Percentiles rank a stretch among this genome's conserved stretches.
phyloP scores from a whole-genome alignment of 176 grass and related monocot species.

The Phoenix dactylifera region DNA sequence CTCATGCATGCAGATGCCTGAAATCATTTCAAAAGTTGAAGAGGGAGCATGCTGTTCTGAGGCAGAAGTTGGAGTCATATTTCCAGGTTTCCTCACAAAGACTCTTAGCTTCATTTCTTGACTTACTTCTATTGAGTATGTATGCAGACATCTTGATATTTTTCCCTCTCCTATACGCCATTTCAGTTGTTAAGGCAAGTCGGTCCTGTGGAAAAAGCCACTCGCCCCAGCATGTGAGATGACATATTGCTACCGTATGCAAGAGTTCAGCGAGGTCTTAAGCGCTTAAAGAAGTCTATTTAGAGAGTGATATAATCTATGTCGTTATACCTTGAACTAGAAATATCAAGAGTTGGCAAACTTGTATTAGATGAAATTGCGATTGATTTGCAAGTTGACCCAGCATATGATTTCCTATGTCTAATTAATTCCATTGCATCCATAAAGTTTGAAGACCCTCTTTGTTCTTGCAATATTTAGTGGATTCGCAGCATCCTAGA shows the following conservation, averaged over 20 bases:
- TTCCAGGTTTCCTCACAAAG: conserved; percentile 53
- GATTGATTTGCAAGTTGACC: no score
- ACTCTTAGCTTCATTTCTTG: not conserved
- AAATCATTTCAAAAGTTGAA: conserved; percentile 80
- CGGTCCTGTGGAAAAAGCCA: conserved; percentile 59
- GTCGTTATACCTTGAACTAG: not conserved
- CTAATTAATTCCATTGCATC: no score
- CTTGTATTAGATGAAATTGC: no score
- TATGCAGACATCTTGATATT: not conserved
- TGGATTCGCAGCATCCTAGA: no score
- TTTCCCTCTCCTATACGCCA: not conserved
- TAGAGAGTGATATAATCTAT: not conserved
- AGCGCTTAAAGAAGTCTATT: not conserved
- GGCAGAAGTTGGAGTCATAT: conserved; percentile 90
- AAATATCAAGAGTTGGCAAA: not conserved
- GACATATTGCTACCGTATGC: no score
- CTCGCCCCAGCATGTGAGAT: conserved; percentile 42
- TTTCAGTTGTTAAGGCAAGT: conserved; percentile 62
- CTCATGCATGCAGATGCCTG: conserved; percentile 45
- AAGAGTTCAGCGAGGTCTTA: not conserved
- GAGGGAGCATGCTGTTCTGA: conserved; percentile 67
- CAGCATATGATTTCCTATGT: no score
- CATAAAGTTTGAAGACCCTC: no score
- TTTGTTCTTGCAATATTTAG: no score
- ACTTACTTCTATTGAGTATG: not conserved